Base-by-base conservation (phyloP, 2,329 filamentous ascomycete genomes). In the Monilinia polystroma region DNA sequence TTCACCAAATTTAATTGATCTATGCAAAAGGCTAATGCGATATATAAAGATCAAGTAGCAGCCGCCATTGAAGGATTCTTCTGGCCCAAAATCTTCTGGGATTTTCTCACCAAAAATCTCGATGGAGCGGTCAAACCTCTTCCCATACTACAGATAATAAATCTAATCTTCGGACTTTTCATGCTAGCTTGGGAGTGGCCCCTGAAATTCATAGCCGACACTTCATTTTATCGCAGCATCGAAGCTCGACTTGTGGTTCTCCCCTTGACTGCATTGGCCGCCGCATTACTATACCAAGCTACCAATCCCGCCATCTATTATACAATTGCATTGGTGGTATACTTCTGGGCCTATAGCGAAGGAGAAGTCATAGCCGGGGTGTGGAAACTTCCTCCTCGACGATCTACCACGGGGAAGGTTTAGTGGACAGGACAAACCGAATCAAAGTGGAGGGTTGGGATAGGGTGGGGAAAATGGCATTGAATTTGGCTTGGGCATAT, bases 41-140 rank as follows among this genome's bases (percentile, higher is more conserved):
- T 60, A 38, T 52, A n/a, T 43, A 11, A 75, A 97, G 93, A 97
- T 78, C 95, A 99, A 85, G 79, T 97, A 70, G 87, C 83, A 68
- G 93, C 93, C 68, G 89, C 90, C 20, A 81, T 99, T 66, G 87
- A 96, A 80, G 89, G 87, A 75, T 97, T 95, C 84, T 94, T 99
- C 85, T 99, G 93, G 93, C 95, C 95, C 72, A 99, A 99, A 79
- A 90, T 99, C 76, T 96, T 99, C 81, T 99, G 91, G 90, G 95
- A 99, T 80, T 97, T 97, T 78, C 80, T 95, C 72, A 97, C 94
- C 68, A 93, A 92, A 76, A 93, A 92, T 74, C 87, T 99, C 73
- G 92, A 99, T 76, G 84, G 82, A 66, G 91, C 90, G 59, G 92
- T 98, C 69, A 93, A 90, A 75, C 94, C 94, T 0, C 78, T 95